These are phyloP conservation scores for Hibiscus tridactylites DNA, from an alignment of 345 rosid genomes.

Conservation along the genomic window DNA sequence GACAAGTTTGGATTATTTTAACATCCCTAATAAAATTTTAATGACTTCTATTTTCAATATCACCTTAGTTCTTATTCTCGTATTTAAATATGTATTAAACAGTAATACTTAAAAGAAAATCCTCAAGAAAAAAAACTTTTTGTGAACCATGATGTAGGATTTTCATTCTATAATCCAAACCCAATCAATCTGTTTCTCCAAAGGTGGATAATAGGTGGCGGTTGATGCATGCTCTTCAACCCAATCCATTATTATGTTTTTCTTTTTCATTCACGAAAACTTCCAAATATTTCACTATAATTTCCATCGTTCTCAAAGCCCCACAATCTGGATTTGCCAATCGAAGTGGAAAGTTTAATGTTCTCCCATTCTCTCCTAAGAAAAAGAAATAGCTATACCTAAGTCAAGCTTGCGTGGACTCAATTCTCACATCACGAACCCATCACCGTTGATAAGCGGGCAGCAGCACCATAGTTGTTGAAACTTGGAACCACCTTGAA, in stretches of 20 bases:
- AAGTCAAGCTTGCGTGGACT: slow-evolving; percentile 12
- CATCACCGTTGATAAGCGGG: neutral
- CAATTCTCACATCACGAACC: neutral
- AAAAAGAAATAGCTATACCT: neutral
- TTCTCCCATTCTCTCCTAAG: too few species aligned
- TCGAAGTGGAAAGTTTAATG: neutral
- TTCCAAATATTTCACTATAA: neutral
- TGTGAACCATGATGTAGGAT: neutral
- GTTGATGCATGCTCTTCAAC: neutral
- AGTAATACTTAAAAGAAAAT: too few species aligned
- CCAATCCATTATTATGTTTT: neutral
- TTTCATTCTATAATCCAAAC: neutral
- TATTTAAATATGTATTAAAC: too few species aligned
- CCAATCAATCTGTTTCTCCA: neutral
- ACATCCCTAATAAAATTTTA: too few species aligned
- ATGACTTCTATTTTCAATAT: too few species aligned
- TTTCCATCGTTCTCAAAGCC: neutral
- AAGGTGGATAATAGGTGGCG: neutral
- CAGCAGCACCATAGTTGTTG: neutral
- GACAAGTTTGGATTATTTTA: too few species aligned
- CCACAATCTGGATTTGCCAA: neutral
- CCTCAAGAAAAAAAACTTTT: too few species aligned
- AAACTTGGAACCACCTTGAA: too few species aligned
- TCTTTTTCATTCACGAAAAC: neutral
- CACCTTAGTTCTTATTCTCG: too few species aligned